Conservation (phyloP, 2,329 filamentous ascomycete species). For the Colletotrichum horii region DNA sequence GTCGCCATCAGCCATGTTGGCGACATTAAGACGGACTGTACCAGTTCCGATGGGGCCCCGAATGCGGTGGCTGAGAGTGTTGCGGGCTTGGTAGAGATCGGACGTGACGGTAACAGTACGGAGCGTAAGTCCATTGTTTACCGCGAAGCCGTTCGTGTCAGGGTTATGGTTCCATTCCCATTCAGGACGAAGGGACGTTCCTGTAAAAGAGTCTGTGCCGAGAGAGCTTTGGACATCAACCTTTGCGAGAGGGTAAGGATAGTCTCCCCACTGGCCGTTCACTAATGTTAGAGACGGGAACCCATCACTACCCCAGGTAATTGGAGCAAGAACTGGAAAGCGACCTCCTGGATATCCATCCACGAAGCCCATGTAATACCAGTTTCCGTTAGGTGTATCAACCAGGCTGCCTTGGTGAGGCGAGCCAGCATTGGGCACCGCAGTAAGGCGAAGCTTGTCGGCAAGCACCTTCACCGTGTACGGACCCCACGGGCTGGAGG, state of each 20-base stretch:
- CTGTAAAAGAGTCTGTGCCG: conserved; percentile 24
- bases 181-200: conserved; percentile 41
- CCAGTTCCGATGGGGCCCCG: conserved; percentile 48
- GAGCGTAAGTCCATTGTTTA: conserved; percentile 43
- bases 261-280: conserved; percentile 49
- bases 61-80: conserved; percentile 52
- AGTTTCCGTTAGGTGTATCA: conserved; percentile 54
- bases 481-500: conserved; percentile 51
- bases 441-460: conserved; percentile 25
- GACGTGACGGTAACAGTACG: conserved; percentile 53
- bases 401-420: conserved; percentile 62
- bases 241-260: conserved; percentile 33
- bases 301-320: conserved; percentile 49
- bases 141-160: conserved; percentile 49
- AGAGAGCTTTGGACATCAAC: not conserved
- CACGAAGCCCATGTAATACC: conserved; percentile 64
- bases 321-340: conserved; percentile 61
- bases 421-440: conserved; percentile 43
- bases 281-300: conserved; percentile 48
- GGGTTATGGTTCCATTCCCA: conserved; percentile 71
- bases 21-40: conserved; percentile 54
- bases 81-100: conserved; percentile 51
- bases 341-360: conserved; percentile 60
- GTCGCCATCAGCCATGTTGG: conserved; percentile 54
- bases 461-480: conserved; percentile 49